These are phyloP conservation scores for Mycena citricolor DNA, from an alignment of 1,284 basidiomycete genomes.

Conservation along the genomic window DNA sequence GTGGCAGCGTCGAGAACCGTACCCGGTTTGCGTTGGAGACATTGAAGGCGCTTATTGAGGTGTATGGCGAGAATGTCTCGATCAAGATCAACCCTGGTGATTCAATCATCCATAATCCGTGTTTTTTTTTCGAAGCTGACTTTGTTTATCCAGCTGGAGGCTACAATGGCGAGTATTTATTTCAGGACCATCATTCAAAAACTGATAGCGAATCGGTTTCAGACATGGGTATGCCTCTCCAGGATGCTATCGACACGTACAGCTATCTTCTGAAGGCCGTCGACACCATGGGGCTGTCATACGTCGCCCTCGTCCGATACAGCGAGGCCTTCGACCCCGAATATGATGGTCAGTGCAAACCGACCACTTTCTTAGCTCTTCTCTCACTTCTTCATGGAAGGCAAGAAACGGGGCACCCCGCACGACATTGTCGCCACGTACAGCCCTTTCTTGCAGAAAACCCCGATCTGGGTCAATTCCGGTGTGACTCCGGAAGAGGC, in stretches of 20 bases:
- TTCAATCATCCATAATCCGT: slow-evolving; percentile 45
- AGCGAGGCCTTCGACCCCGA: slow-evolving; percentile 25
- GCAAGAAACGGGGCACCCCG: slow-evolving; percentile 29
- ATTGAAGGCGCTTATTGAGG: slow-evolving; percentile 44
- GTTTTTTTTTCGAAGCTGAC: background rate
- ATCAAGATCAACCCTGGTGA: slow-evolving; percentile 50
- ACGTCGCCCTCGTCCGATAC: slow-evolving; percentile 38
- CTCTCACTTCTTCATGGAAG: slow-evolving; percentile 15
- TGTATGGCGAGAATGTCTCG: slow-evolving; percentile 50
- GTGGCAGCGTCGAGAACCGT: slow-evolving; percentile 57
- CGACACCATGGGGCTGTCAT: slow-evolving; percentile 38
- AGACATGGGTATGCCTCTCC: slow-evolving; percentile 41
- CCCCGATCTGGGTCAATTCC: slow-evolving; percentile 35
- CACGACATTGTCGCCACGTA: slow-evolving; percentile 37
- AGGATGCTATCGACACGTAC: slow-evolving; percentile 43
- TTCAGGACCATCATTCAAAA: too few species aligned
- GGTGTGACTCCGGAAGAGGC: slow-evolving; percentile 37
- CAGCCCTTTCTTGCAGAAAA: slow-evolving; percentile 34
- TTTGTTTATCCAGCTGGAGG: slow-evolving; percentile 4
- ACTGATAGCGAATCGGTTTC: too few species aligned
- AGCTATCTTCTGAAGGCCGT: slow-evolving; percentile 39
- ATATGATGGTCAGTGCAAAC: slow-evolving; percentile 32
- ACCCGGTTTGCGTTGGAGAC: slow-evolving; percentile 53
- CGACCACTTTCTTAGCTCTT: background rate
- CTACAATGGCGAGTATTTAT: slow-evolving; percentile 1